These are phyloP conservation scores for Aphanomyces euteiches DNA, from an alignment of 352 stramenopile genomes.

Conservation along the genomic window DNA sequence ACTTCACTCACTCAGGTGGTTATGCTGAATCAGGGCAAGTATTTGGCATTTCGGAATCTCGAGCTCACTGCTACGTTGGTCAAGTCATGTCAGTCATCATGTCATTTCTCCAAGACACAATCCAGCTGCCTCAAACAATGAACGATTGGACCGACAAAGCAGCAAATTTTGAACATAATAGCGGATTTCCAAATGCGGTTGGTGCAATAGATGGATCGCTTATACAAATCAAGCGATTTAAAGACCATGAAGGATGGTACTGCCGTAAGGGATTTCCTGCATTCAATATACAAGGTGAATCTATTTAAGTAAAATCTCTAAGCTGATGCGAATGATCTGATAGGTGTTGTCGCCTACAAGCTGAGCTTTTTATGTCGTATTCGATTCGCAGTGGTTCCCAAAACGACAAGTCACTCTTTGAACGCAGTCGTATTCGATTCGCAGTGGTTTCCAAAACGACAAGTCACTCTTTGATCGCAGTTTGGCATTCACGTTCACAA, in stretches of 20 bases:
- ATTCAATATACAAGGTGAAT: constrained; percentile 6
- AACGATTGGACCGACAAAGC: neutral
- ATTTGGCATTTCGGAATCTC: neutral
- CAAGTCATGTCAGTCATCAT: neutral
- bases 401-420: neutral
- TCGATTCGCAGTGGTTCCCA: neutral
- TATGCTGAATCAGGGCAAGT: neutral
- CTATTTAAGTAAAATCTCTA: neutral
- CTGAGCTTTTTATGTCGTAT: neutral
- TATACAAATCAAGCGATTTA: neutral
- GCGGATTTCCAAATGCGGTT: neutral
- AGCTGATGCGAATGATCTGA: neutral
- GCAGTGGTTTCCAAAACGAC: neutral
- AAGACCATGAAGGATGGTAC: constrained; percentile 3
- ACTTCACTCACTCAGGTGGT: neutral
- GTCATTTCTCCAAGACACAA: neutral
- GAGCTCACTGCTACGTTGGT: neutral
- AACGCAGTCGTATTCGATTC: neutral
- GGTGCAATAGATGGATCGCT: neutral
- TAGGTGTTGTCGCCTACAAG: neutral
- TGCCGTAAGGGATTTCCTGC: neutral
- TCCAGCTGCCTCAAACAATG: neutral
- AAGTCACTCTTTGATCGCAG: neutral
- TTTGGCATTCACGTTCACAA: constrained; percentile 1
- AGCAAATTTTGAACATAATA: neutral